Conservation (phyloP, 345 rosid species). For the Conringia planisiliqua region DNA sequence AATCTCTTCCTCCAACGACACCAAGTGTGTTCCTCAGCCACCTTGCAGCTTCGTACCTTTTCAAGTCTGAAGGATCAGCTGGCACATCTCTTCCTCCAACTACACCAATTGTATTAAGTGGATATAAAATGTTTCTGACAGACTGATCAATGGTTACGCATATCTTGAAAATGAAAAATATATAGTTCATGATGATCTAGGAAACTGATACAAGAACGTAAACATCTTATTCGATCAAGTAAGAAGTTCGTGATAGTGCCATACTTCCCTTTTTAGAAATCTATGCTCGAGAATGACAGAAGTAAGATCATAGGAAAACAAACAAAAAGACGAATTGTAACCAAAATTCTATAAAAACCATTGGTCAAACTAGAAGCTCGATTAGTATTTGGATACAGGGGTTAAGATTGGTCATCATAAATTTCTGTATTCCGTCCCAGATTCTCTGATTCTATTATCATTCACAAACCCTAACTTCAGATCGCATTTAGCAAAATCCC, state of each 20-base stretch:
- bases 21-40: slow-evolving; percentile 87
- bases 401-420: neutral
- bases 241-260: neutral
- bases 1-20: slow-evolving; percentile 80
- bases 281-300: neutral
- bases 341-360: neutral
- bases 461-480: slow-evolving; percentile 10
- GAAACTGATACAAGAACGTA: neutral
- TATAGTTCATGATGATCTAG: neutral
- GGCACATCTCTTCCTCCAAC: slow-evolving; percentile 82
- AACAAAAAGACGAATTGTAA: neutral
- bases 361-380: neutral
- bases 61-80: slow-evolving; percentile 48
- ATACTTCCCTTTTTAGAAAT: neutral
- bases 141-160: neutral
- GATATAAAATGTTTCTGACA: neutral
- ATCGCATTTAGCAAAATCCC: neutral
- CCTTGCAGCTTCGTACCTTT: slow-evolving; percentile 81
- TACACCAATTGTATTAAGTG: slow-evolving; percentile 42
- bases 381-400: neutral
- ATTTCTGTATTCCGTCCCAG: neutral
- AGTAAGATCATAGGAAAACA: neutral
- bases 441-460: neutral
- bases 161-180: neutral
- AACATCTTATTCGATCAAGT: neutral